Evolutionary conservation across 257 asterid genomes (phyloP).

Genomic region (Ehretia macrophylla): DNA sequence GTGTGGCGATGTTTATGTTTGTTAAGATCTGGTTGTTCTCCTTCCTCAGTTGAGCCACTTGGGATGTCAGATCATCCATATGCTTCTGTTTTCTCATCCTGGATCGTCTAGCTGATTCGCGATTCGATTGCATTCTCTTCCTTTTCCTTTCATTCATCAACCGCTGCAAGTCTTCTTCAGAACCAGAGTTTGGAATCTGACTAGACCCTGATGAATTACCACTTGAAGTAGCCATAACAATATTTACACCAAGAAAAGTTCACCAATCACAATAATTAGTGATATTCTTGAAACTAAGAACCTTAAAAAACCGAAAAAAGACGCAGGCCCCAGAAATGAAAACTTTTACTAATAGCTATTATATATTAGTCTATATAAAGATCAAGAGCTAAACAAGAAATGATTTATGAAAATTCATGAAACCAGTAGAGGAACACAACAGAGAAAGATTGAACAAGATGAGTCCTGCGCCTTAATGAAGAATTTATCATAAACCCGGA

Average conservation of each 20-base stretch:
- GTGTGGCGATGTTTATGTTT: slow-evolving; percentile 37
- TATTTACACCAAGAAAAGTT: slow-evolving; percentile 8
- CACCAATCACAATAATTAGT: not conserved
- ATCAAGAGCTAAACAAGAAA: not conserved
- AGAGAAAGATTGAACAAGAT: slow-evolving; percentile 92
- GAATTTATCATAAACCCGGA: slow-evolving; percentile 63
- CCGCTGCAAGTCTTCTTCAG: slow-evolving; percentile 37
- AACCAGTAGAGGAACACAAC: slow-evolving; percentile 96
- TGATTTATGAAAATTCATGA: slow-evolving; percentile 64
- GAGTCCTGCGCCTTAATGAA: slow-evolving; percentile 62
- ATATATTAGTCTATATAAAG: not conserved
- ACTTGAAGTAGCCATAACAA: slow-evolving; percentile 56
- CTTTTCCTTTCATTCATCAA: slow-evolving; percentile 60
- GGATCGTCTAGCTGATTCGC: slow-evolving; percentile 91
- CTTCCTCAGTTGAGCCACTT: slow-evolving; percentile 40
- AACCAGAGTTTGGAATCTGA: slow-evolving; percentile 46
- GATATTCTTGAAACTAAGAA: not conserved
- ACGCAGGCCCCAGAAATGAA: slow-evolving; percentile 12
- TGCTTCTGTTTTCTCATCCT: slow-evolving; percentile 85
- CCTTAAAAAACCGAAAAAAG: not conserved
- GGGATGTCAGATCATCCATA: slow-evolving; percentile 62
- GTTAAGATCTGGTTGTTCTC: slow-evolving; percentile 45
- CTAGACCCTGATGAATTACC: slow-evolving; percentile 61
- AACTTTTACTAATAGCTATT: not conserved
- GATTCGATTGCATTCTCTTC: slow-evolving; percentile 82